Conservation (phyloP, 1,284 basidiomycete genomes). For the Moesziomyces antarcticus region DNA sequence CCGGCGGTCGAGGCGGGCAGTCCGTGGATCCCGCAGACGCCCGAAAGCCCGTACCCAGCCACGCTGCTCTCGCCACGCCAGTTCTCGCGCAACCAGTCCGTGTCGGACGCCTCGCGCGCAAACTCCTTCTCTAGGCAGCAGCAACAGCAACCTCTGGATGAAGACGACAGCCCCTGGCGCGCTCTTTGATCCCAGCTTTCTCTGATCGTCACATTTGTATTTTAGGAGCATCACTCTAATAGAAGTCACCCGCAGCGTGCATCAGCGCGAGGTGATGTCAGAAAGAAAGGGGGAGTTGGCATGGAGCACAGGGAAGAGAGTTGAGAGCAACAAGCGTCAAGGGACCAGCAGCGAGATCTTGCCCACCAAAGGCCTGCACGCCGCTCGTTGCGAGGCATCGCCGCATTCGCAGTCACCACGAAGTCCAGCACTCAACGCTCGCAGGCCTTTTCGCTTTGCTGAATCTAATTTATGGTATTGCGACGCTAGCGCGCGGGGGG, state of each 20-base stretch:
- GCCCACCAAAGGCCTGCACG: too few relatives aligned
- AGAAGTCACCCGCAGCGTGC: too few relatives aligned
- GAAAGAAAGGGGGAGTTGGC: neutral
- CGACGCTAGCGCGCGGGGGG: neutral
- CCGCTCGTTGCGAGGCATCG: too few relatives aligned
- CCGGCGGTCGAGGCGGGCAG: neutral
- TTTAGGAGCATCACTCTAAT: neutral
- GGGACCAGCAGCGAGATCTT: too few relatives aligned
- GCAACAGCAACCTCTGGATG: neutral
- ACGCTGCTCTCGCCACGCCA: constrained; percentile 16
- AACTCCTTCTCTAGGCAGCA: neutral
- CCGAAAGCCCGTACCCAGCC: constrained; percentile 24
- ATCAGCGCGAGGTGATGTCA: neutral
- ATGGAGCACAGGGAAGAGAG: neutral
- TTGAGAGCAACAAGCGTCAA: too few relatives aligned
- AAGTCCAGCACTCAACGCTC: too few relatives aligned
- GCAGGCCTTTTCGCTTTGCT: too few relatives aligned
- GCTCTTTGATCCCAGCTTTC: neutral
- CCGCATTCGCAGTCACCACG: too few relatives aligned
- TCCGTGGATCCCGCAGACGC: constrained; percentile 35
- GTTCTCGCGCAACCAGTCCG: constrained; percentile 4
- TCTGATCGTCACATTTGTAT: neutral
- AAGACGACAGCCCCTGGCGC: constrained; percentile 12
- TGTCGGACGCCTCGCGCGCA: too few relatives aligned
- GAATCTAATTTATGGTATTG: too few relatives aligned